Percentiles rank a stretch among this genome's conserved stretches.
These are phyloP conservation scores for Boletus sp. DNA, from an alignment of 1,284 basidiomycete species.

Conservation along the genomic window DNA sequence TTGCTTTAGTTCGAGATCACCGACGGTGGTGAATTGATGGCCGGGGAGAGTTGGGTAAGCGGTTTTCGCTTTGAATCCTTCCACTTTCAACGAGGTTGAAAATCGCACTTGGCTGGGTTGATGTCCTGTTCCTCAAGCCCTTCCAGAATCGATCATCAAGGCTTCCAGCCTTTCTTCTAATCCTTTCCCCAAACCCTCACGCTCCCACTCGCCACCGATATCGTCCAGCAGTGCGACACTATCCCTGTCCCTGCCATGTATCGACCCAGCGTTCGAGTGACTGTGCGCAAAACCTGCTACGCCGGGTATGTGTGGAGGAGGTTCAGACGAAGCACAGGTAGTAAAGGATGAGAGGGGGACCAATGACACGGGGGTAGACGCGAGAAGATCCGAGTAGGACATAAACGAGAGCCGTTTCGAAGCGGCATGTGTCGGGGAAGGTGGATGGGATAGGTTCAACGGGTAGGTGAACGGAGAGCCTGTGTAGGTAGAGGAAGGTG, in stretches of 20 bases:
- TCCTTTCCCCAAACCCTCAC: slow-evolving; percentile 75
- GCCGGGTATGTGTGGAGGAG: slow-evolving; percentile 64
- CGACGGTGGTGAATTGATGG: neutral
- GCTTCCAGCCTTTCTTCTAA: slow-evolving; percentile 75
- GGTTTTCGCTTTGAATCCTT: slow-evolving; percentile 1
- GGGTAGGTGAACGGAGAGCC: slow-evolving; percentile 25
- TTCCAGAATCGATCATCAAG: slow-evolving; percentile 35
- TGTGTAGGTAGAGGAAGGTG: slow-evolving; percentile 27
- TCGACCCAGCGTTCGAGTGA: slow-evolving; percentile 21
- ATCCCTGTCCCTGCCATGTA: slow-evolving; percentile 35
- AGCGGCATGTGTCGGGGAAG: slow-evolving; percentile 48
- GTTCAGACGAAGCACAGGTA: slow-evolving; percentile 47
- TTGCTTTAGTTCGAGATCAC: neutral
- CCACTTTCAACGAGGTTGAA: neutral
- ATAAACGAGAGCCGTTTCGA: slow-evolving; percentile 78
- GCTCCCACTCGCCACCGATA: slow-evolving; percentile 75
- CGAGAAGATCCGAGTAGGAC: slow-evolving; percentile 78
- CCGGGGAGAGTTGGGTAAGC: neutral
- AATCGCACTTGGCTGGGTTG: neutral
- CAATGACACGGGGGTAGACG: slow-evolving; percentile 68
- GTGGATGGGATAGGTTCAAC: slow-evolving; percentile 43
- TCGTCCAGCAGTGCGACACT: slow-evolving; percentile 48
- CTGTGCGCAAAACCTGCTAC: slow-evolving; percentile 45
- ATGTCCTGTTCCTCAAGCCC: slow-evolving; percentile 16
- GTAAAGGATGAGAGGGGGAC: slow-evolving; percentile 72